Conservation (phyloP, 495 filamentous ascomycete species). For the Cercophora samala region DNA sequence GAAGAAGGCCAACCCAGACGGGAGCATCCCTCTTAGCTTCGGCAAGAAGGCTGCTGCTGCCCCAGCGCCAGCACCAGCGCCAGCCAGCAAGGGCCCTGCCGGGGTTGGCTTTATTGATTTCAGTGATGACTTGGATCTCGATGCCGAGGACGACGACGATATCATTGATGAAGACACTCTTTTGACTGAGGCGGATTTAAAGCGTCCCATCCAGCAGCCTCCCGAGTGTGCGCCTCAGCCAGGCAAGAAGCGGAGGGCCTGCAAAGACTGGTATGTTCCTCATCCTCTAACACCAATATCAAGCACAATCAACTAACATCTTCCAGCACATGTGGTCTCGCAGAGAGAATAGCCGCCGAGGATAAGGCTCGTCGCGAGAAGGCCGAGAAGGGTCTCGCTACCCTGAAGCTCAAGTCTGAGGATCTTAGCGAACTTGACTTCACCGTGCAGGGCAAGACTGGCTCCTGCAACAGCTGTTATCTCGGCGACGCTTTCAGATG, state of each 20-base stretch:
- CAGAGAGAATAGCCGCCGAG: slow-evolving; percentile 72
- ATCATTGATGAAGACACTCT: slow-evolving; percentile 90
- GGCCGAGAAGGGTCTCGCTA: slow-evolving; percentile 48
- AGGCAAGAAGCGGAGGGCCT: slow-evolving; percentile 84
- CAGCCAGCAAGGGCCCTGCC: slow-evolving; percentile 39
- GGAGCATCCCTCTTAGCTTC: slow-evolving; percentile 18
- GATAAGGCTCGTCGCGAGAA: slow-evolving; percentile 65
- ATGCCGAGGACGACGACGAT: slow-evolving; percentile 58
- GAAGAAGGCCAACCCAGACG: slow-evolving; percentile 13
- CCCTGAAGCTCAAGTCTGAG: slow-evolving; percentile 68
- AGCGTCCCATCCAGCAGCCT: slow-evolving; percentile 66
- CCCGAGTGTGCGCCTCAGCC: slow-evolving; percentile 77
- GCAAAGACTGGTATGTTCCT: slow-evolving; percentile 72
- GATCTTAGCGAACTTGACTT: slow-evolving; percentile 91
- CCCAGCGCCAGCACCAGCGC: slow-evolving; percentile 30
- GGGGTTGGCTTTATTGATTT: slow-evolving; percentile 74
- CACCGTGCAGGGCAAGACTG: slow-evolving; percentile 91
- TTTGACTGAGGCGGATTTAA: slow-evolving; percentile 76
- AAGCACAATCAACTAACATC: background rate
- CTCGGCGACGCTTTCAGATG: slow-evolving; percentile 87
- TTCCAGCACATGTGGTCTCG: slow-evolving; percentile 72
- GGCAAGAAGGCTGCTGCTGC: slow-evolving; percentile 15
- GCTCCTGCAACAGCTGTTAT: slow-evolving; percentile 88
- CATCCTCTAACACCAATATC: background rate
- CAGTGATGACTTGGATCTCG: slow-evolving; percentile 61